Percentiles rank a stretch among this genome's conserved stretches.
Evolutionary conservation across 2,329 filamentous ascomycete species (phyloP).

Genomic region (Diaporthe vaccinii): DNA sequence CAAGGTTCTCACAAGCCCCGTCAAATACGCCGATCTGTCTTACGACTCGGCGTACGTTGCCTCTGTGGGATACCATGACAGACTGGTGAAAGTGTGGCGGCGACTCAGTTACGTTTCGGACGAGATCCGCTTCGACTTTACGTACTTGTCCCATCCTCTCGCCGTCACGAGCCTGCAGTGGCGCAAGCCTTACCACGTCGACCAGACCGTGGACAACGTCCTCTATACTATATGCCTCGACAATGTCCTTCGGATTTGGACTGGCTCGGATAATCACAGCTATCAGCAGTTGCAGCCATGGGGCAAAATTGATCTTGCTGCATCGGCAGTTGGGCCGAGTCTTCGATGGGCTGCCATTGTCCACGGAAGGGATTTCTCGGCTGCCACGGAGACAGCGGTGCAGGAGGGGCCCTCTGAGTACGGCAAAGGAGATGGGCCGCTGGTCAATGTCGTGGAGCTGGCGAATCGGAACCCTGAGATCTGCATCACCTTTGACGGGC

Average conservation of each 20-base stretch:
- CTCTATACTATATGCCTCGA: slow-evolving; percentile 92
- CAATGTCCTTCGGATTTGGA: slow-evolving; percentile 86
- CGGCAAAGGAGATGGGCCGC: slow-evolving; percentile 76
- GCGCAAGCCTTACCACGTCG: slow-evolving; percentile 82
- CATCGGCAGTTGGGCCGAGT: slow-evolving; percentile 54
- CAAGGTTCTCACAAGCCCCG: slow-evolving; percentile 78
- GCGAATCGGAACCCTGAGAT: slow-evolving; percentile 90
- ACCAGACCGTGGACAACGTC: slow-evolving; percentile 86
- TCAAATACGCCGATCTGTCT: slow-evolving; percentile 82
- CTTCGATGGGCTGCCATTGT: slow-evolving; percentile 83
- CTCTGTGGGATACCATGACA: slow-evolving; percentile 82
- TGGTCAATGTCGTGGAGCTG: slow-evolving; percentile 88
- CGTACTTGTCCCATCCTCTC: slow-evolving; percentile 87
- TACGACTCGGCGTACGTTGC: slow-evolving; percentile 91
- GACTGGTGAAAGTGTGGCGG: slow-evolving; percentile 93
- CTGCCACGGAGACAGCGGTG: slow-evolving; percentile 82
- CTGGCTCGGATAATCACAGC: slow-evolving; percentile 78
- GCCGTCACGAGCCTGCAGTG: slow-evolving; percentile 88
- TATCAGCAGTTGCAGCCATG: slow-evolving; percentile 83
- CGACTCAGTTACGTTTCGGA: slow-evolving; percentile 85
- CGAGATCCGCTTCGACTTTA: slow-evolving; percentile 89
- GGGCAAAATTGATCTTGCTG: slow-evolving; percentile 81
- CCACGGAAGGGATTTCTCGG: slow-evolving; percentile 83
- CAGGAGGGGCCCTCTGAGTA: slow-evolving; percentile 67
- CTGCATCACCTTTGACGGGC: slow-evolving; percentile 86